phyloP scores from a whole-genome alignment of 805 yeast species.

The Teunomyces pallodes region DNA sequence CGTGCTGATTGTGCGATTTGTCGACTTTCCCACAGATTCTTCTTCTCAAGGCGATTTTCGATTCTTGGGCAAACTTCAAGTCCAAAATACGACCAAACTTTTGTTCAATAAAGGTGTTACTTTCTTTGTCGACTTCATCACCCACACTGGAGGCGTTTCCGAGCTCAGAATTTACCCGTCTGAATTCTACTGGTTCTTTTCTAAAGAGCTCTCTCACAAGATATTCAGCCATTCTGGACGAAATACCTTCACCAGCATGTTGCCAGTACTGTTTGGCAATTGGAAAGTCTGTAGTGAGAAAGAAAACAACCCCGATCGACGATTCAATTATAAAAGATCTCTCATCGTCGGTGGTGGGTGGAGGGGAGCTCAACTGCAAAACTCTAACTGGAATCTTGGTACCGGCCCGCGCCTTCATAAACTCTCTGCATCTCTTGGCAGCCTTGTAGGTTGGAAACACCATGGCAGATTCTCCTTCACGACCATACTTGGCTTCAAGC shows the following conservation, averaged over 20 bases:
- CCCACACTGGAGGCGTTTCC: conserved; percentile 7
- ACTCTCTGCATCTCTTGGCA: conserved; percentile 85
- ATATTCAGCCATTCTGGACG: conserved; percentile 87
- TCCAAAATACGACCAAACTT: conserved; percentile 89
- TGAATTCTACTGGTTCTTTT: not conserved
- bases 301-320: conserved; percentile 75
- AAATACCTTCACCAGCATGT: conserved; percentile 94
- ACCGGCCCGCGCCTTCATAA: conserved; percentile 42
- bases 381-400: conserved; percentile 48
- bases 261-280: conserved; percentile 92
- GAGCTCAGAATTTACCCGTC: conserved; percentile 7
- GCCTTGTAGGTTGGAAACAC: conserved; percentile 74
- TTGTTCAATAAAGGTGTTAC: conserved; percentile 72
- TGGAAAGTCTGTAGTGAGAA: conserved; percentile 54
- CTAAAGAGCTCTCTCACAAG: conserved; percentile 57
- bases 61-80: conserved; percentile 68
- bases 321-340: conserved; percentile 60
- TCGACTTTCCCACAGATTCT: conserved; percentile 71
- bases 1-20: conserved; percentile 29
- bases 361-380: conserved; percentile 68
- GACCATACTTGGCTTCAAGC: conserved; percentile 68
- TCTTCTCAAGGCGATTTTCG: conserved; percentile 68
- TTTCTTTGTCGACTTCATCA: conserved; percentile 48
- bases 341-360: conserved; percentile 61
- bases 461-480: conserved; percentile 72